Evolutionary conservation across 345 rosid genomes (phyloP).

Genomic region (Eucalyptus polyanthemos): DNA sequence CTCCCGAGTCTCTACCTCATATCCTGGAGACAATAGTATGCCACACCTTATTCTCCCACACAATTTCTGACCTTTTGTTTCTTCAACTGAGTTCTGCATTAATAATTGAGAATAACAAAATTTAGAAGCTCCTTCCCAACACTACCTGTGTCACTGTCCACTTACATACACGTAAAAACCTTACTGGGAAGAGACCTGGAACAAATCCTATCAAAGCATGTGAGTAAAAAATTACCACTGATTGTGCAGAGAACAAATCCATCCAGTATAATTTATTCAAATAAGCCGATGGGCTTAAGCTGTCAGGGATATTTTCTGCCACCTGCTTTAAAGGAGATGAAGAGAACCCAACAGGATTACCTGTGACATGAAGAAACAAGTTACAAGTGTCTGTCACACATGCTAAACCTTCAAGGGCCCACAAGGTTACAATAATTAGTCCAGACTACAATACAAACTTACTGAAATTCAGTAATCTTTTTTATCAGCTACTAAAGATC

Average conservation of each 20-base stretch:
- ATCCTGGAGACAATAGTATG: conserved; percentile 40
- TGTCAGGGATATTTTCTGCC: conserved; percentile 31
- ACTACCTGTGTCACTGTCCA: not conserved
- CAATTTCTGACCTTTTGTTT: conserved; percentile 11
- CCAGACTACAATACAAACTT: not conserved
- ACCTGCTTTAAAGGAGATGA: conserved; percentile 66
- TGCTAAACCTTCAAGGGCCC: not conserved
- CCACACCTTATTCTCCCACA: conserved; percentile 70
- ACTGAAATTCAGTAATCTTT: not conserved
- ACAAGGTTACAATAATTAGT: not conserved
- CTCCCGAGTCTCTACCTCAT: conserved; percentile 32
- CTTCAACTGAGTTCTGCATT: not conserved
- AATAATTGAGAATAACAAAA: not conserved
- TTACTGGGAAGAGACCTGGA: not conserved
- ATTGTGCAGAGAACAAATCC: conserved; percentile 40
- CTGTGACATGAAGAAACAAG: conserved; percentile 20
- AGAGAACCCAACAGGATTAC: conserved; percentile 61
- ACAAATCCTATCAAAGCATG: not conserved
- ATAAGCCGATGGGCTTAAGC: conserved; percentile 25
- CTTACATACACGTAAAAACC: not conserved
- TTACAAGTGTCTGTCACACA: not conserved
- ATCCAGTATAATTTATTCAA: conserved; percentile 49
- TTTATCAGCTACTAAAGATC: not conserved
- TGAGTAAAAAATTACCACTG: conserved; percentile 21
- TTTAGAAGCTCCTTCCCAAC: not conserved